Percentiles rank a stretch among this genome's conserved stretches.
Conservation (phyloP, 352 stramenopile genomes). For the Globisporangium viniferum region DNA sequence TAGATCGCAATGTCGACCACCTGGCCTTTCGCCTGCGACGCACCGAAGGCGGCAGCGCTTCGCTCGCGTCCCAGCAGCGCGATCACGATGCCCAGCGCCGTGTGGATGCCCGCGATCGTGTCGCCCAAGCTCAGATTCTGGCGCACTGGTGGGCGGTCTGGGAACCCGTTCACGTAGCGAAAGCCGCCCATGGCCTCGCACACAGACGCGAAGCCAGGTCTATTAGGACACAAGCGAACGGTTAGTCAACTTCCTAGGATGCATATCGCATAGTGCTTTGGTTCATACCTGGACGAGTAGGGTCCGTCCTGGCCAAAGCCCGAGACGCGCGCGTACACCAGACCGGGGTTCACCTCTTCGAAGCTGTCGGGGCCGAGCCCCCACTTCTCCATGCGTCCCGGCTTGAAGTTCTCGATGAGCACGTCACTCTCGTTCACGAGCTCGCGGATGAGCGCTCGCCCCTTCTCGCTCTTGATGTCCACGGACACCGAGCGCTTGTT, state of each 20-base stretch:
- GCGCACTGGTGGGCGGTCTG: constrained; percentile 67
- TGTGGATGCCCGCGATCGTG: constrained; percentile 81
- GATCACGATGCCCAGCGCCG: constrained; percentile 77
- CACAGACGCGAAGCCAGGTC: constrained; percentile 80
- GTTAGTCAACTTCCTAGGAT: neutral
- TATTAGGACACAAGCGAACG: constrained; percentile 9
- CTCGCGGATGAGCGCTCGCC: constrained; percentile 61
- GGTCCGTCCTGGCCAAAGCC: constrained; percentile 83
- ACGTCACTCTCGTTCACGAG: constrained; percentile 78
- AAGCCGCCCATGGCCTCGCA: constrained; percentile 87
- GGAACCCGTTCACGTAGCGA: constrained; percentile 85
- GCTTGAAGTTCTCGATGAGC: constrained; percentile 88
- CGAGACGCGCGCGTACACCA: constrained; percentile 84
- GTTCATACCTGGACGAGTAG: constrained; percentile 56
- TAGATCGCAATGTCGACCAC: constrained; percentile 87
- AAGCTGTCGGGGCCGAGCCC: constrained; percentile 75
- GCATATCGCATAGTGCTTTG: neutral
- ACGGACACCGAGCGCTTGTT: constrained; percentile 87
- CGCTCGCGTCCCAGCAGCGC: constrained; percentile 73
- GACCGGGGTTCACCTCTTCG: constrained; percentile 64
- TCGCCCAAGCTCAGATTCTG: constrained; percentile 85
- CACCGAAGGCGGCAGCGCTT: constrained; percentile 10
- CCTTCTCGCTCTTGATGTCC: constrained; percentile 73
- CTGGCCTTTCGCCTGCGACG: constrained; percentile 40
- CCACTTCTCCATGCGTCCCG: constrained; percentile 87